Conservation (phyloP, 2,329 filamentous ascomycete species). For the Dactylellina drechsleri region DNA sequence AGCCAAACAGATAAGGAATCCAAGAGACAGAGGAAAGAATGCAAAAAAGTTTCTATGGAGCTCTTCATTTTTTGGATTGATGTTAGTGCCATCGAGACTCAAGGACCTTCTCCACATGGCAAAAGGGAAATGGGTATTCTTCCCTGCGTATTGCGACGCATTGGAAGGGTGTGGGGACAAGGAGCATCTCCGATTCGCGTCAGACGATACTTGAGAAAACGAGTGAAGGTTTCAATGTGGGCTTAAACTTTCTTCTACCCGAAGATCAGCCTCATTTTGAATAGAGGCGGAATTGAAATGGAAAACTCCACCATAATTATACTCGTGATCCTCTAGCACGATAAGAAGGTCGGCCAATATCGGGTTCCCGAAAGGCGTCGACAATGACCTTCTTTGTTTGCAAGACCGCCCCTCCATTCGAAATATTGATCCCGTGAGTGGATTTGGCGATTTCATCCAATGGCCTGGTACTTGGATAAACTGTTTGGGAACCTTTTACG, state of each 20-base stretch:
- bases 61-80: constrained; percentile 38
- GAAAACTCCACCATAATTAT: constrained; percentile 4
- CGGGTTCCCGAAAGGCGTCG: constrained; percentile 15
- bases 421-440: constrained; percentile 50
- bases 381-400: constrained; percentile 6
- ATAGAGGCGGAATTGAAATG: neutral
- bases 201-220: constrained; percentile 27
- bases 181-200: constrained; percentile 55
- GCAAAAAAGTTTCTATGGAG: constrained; percentile 25
- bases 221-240: constrained; percentile 7
- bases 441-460: constrained; percentile 43
- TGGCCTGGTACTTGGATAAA: constrained; percentile 55
- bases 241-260: constrained; percentile 34
- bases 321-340: constrained; percentile 38
- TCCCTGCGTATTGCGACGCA: constrained; percentile 43
- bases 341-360: constrained; percentile 28
- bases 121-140: constrained; percentile 35
- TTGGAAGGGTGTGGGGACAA: constrained; percentile 43
- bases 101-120: constrained; percentile 51
- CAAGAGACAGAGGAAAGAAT: constrained; percentile 21
- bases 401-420: constrained; percentile 16
- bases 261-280: constrained; percentile 23
- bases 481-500: constrained; percentile 27
- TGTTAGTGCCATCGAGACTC: constrained; percentile 30
- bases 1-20: constrained; percentile 53